Percentiles rank a stretch among this genome's conserved stretches.
phyloP scores from a whole-genome alignment of 23 red algal genomes.

The Cyanidium caldarium region DNA sequence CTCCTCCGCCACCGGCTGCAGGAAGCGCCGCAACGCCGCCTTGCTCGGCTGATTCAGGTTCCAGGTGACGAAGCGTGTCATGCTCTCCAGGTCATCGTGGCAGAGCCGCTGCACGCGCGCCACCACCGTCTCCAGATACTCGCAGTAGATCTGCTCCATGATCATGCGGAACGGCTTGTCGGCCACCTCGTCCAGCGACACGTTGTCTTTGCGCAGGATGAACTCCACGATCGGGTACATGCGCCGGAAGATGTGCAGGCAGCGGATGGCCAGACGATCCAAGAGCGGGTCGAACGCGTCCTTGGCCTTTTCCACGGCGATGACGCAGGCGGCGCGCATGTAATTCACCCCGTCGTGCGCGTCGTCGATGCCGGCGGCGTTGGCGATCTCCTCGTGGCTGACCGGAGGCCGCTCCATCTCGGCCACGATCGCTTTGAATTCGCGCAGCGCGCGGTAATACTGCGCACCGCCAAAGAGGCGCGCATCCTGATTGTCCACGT shows the following conservation, averaged over 20 bases:
- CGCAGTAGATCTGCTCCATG: conserved; percentile 2
- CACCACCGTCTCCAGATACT: background rate
- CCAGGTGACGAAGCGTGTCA: conserved; percentile 2
- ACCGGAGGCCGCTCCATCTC: conserved; percentile 4
- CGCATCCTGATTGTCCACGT: background rate
- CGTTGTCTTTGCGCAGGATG: background rate
- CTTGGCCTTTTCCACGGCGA: background rate
- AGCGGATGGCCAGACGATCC: background rate
- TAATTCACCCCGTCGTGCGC: conserved; percentile 1
- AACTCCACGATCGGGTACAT: background rate
- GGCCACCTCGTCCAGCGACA: background rate
- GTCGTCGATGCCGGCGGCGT: conserved; percentile 1
- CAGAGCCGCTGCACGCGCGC: background rate
- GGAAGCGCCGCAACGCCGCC: background rate
- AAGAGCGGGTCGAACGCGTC: background rate
- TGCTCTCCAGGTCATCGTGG: conserved; percentile 5
- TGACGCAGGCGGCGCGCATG: conserved; percentile 1
- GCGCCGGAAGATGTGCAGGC: background rate
- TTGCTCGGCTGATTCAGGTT: conserved; percentile 6
- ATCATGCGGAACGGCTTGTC: background rate
- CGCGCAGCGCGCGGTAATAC: background rate
- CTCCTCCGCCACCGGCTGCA: conserved; percentile 3
- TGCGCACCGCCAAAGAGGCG: conserved; percentile 6
- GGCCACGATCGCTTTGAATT: background rate
- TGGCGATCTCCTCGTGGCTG: conserved; percentile 3